These are phyloP conservation scores for Nothophytophthora sp. DNA, from an alignment of 352 stramenopile genomes.

Conservation along the genomic window DNA sequence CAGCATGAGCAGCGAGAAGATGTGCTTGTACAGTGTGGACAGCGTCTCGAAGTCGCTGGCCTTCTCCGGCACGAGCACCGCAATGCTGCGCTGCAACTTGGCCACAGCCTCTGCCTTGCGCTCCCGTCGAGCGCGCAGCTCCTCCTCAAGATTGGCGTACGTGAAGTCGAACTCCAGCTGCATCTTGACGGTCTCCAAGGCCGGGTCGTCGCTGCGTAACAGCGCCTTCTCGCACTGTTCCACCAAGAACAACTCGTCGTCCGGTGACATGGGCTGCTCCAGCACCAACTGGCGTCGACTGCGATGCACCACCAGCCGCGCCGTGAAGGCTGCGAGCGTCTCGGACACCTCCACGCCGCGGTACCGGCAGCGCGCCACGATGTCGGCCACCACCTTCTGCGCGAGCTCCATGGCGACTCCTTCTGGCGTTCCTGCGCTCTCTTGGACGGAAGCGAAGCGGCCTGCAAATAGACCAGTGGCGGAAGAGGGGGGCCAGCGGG, in stretches of 20 bases:
- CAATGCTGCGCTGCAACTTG: constrained; percentile 77
- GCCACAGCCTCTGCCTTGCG: constrained; percentile 58
- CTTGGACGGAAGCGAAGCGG: too few relatives aligned
- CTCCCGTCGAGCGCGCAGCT: constrained; percentile 56
- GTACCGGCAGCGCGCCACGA: constrained; percentile 74
- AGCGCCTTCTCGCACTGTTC: constrained; percentile 79
- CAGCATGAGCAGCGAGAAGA: constrained; percentile 83
- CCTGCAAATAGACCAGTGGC: constrained; percentile 22
- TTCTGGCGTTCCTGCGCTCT: too few relatives aligned
- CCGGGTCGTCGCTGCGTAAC: constrained; percentile 73
- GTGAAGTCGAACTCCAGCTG: constrained; percentile 94
- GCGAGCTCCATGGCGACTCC: constrained; percentile 68
- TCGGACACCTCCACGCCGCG: constrained; percentile 83
- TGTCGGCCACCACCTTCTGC: constrained; percentile 66
- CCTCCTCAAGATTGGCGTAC: constrained; percentile 86
- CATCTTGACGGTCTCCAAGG: constrained; percentile 94
- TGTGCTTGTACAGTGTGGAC: constrained; percentile 91
- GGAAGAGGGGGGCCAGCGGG: too few relatives aligned
- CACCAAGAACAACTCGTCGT: constrained; percentile 78
- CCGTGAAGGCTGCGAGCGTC: constrained; percentile 88
- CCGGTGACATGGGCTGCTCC: constrained; percentile 67
- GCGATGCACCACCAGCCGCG: constrained; percentile 64
- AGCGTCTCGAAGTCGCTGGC: constrained; percentile 90
- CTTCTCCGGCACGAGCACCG: constrained; percentile 69
- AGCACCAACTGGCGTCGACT: constrained; percentile 69